phyloP scores from a whole-genome alignment of 2,329 filamentous ascomycete genomes.

The Fusarium palustre region DNA sequence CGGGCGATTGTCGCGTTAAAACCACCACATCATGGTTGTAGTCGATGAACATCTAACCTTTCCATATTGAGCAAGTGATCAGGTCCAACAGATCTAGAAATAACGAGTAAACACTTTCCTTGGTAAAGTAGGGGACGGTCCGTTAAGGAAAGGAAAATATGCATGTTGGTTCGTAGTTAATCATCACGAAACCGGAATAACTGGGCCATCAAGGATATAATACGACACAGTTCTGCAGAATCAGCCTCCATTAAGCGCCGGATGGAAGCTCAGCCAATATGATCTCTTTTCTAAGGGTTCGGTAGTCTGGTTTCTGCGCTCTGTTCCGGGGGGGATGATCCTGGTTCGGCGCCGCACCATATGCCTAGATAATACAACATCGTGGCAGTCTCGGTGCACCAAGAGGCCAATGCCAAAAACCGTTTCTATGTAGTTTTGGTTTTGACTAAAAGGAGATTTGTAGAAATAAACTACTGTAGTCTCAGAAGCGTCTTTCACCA shows the following conservation, averaged over 20 bases:
- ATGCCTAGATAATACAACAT: conserved; percentile 16
- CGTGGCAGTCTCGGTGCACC: neutral
- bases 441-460: neutral
- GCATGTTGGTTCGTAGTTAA: conserved; percentile 36
- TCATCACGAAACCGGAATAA: conserved; percentile 39
- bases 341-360: conserved; percentile 12
- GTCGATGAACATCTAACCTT: neutral
- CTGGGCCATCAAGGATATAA: conserved; percentile 20
- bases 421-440: neutral
- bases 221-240: conserved; percentile 13
- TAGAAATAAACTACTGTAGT: neutral
- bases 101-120: conserved; percentile 11
- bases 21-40: neutral
- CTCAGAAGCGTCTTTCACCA: neutral
- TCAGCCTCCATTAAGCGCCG: conserved; percentile 27
- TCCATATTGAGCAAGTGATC: conserved; percentile 1
- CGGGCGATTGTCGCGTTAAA: conserved; percentile 8
- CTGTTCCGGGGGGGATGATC: conserved; percentile 11
- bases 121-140: conserved; percentile 10
- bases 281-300: neutral
- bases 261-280: conserved; percentile 7
- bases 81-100: conserved; percentile 20
- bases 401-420: neutral
- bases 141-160: conserved; percentile 34
- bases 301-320: neutral